A percentile compares a stretch with the other conserved stretches of the same genome.
Evolutionary conservation across 2,329 filamentous ascomycete genomes (phyloP).

Genomic region (Coniella vitis): DNA sequence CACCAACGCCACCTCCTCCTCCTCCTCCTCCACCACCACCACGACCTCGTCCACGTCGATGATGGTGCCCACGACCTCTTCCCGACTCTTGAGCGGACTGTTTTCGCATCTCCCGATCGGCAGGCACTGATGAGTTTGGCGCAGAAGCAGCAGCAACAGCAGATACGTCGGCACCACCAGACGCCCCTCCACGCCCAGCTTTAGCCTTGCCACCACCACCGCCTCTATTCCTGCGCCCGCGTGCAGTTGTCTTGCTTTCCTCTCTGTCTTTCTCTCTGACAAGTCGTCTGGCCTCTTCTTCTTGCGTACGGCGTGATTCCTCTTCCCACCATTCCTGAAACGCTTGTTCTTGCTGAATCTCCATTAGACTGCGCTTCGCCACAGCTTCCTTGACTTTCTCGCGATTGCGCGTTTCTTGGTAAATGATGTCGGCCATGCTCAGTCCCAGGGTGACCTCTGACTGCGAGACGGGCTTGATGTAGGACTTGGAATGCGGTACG

Average conservation of each 20-base stretch:
- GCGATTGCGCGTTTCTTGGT: slow-evolving; percentile 79
- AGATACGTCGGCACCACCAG: neutral
- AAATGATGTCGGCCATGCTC: slow-evolving; percentile 82
- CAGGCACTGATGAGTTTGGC: neutral
- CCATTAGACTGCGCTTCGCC: slow-evolving; percentile 81
- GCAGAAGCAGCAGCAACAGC: neutral
- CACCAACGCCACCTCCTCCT: neutral
- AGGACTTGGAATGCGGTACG: slow-evolving; percentile 55
- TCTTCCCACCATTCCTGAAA: slow-evolving; percentile 97
- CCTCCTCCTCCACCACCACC: slow-evolving; percentile 8
- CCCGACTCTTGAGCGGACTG: slow-evolving; percentile 4
- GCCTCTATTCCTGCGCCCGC: slow-evolving; percentile 12
- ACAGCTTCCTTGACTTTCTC: slow-evolving; percentile 74
- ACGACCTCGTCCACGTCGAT: slow-evolving; percentile 4
- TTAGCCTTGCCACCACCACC: slow-evolving; percentile 12
- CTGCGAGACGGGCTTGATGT: slow-evolving; percentile 50
- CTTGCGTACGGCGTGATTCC: slow-evolving; percentile 66
- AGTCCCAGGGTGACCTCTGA: slow-evolving; percentile 60
- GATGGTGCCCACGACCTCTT: slow-evolving; percentile 5
- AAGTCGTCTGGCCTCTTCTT: slow-evolving; percentile 45
- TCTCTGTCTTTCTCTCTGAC: slow-evolving; percentile 37
- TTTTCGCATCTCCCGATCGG: slow-evolving; percentile 1
- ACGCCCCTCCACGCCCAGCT: slow-evolving; percentile 7
- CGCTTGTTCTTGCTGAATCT: slow-evolving; percentile 94
- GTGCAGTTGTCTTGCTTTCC: slow-evolving; percentile 13